These are phyloP conservation scores for Pseudopediastrum boryanum DNA, from an alignment of 139 green algal genomes.

Conservation along the genomic window DNA sequence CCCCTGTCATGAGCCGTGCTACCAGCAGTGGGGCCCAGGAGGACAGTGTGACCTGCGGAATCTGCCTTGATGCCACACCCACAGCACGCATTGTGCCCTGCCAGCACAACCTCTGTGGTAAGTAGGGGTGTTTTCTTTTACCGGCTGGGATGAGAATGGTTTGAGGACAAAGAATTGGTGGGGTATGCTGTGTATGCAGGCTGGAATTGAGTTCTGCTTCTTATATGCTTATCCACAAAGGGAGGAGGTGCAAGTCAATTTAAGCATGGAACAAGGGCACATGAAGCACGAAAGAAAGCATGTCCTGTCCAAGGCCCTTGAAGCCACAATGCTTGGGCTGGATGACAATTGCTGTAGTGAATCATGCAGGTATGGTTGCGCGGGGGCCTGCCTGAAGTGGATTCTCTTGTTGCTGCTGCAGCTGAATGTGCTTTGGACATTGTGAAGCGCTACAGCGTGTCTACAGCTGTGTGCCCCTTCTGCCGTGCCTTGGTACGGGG, in stretches of 20 bases:
- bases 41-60: constrained; percentile 1
- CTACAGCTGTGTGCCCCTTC: constrained; percentile 36
- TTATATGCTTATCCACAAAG: not conserved
- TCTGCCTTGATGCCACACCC: constrained; percentile 28
- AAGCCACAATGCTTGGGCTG: not conserved
- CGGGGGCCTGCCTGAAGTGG: not conserved
- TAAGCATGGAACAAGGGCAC: not conserved
- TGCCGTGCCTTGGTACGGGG: constrained; percentile 26
- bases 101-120: constrained; percentile 34
- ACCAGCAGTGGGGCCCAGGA: too few relatives aligned
- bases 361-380: not conserved
- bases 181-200: too few relatives aligned
- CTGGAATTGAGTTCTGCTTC: too few relatives aligned
- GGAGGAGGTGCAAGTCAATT: not conserved
- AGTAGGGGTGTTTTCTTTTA: too few relatives aligned
- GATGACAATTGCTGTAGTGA: not conserved
- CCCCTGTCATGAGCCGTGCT: too few relatives aligned
- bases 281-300: not conserved
- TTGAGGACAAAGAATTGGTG: too few relatives aligned
- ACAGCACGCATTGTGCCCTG: constrained; percentile 29
- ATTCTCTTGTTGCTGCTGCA: constrained; percentile 6
- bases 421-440: constrained; percentile 30
- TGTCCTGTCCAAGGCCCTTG: not conserved
- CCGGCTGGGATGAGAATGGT: too few relatives aligned
- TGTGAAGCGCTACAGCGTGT: constrained; percentile 24